These are phyloP conservation scores for Polygonum maritimum DNA, from an alignment of 148 eudicot genomes.

Conservation along the genomic window DNA sequence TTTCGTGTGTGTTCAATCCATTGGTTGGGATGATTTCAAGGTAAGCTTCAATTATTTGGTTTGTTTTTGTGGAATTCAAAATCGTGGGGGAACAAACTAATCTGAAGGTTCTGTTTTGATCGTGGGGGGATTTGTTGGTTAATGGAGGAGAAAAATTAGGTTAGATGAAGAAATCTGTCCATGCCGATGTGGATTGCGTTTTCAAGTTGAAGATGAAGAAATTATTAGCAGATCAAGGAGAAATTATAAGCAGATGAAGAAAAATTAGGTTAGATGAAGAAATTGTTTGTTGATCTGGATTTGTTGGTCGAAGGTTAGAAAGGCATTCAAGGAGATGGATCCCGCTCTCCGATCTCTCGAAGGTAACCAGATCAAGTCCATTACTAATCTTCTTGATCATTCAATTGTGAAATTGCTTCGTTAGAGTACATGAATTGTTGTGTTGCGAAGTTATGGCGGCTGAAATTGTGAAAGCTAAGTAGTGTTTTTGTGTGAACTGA, in stretches of 20 bases:
- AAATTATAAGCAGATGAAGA: too few relatives aligned
- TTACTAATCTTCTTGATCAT: too few relatives aligned
- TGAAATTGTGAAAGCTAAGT: not conserved
- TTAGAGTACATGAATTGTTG: not conserved
- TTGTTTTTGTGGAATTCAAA: not conserved
- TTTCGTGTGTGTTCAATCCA: not conserved
- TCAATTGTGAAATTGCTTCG: not conserved
- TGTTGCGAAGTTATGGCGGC: not conserved
- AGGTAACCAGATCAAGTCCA: slow-evolving; percentile 21
- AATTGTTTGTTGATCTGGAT: too few relatives aligned
- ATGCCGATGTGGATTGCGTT: not conserved
- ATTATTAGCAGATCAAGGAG: too few relatives aligned
- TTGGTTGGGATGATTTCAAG: not conserved
- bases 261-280: too few relatives aligned
- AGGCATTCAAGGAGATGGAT: slow-evolving; percentile 61
- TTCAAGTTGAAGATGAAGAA: too few relatives aligned
- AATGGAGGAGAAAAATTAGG: not conserved
- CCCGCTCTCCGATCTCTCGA: slow-evolving; percentile 44
- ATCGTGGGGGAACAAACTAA: not conserved
- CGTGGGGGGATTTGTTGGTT: not conserved
- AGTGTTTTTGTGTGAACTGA: too few relatives aligned
- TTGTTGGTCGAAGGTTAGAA: slow-evolving; percentile 47
- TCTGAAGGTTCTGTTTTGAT: not conserved
- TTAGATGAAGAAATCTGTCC: not conserved
- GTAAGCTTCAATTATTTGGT: not conserved